A percentile compares a stretch with the other conserved stretches of the same genome.
Conservation (phyloP, 148 eudicot species). For the Fagopyrum tataricum region DNA sequence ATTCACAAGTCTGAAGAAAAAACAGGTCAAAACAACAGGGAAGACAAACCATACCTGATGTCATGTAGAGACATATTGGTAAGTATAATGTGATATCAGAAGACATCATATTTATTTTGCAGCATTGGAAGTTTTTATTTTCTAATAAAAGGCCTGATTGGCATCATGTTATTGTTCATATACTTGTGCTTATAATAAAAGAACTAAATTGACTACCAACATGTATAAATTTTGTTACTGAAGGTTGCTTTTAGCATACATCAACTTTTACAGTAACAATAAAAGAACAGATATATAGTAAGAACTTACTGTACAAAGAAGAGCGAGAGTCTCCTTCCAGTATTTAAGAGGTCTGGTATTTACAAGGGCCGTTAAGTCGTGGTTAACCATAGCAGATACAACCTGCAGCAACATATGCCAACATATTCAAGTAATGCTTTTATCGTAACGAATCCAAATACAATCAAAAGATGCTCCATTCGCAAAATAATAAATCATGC, state of each 20-base stretch:
- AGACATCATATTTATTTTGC: no score
- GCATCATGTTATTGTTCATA: no score
- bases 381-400: slow-evolving; percentile 92
- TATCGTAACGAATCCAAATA: neutral
- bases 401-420: slow-evolving; percentile 35
- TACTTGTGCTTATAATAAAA: no score
- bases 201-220: no score
- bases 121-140: no score
- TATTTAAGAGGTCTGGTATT: slow-evolving; percentile 77
- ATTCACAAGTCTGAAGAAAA: neutral
- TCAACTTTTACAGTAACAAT: neutral
- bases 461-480: neutral
- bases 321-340: slow-evolving; percentile 98
- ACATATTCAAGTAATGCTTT: neutral
- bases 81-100: no score
- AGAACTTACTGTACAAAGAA: slow-evolving; percentile 83
- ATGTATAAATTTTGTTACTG: no score
- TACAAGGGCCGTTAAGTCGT: slow-evolving; percentile 75
- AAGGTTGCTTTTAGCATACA: neutral
- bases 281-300: slow-evolving; percentile 1
- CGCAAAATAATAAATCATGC: neutral
- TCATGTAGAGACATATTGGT: neutral
- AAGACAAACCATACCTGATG: slow-evolving; percentile 3
- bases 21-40: neutral
- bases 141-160: no score